phyloP scores from a whole-genome alignment of 495 filamentous ascomycete species.

The Penicillium fimorum region DNA sequence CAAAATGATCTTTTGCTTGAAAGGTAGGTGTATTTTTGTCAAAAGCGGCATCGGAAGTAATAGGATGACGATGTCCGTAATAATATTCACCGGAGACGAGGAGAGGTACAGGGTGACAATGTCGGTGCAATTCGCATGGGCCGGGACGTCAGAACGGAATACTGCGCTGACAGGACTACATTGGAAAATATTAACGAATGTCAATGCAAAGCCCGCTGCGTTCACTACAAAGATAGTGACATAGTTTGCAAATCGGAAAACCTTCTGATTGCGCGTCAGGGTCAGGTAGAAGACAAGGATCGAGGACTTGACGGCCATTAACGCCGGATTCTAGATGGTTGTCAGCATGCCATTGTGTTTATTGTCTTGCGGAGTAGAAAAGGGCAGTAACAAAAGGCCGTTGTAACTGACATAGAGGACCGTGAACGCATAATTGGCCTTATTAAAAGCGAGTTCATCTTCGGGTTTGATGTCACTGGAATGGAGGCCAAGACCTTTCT shows the following conservation, averaged over 20 bases:
- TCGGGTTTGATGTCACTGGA: conserved; percentile 56
- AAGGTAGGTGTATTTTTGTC: conserved; percentile 78
- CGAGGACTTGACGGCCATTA: conserved; percentile 77
- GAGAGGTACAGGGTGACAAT: conserved; percentile 81
- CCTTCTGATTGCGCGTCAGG: conserved; percentile 69
- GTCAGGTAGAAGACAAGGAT: conserved; percentile 86
- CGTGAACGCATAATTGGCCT: conserved; percentile 77
- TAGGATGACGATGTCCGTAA: conserved; percentile 79
- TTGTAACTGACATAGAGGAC: conserved; percentile 68
- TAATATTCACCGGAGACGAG: conserved; percentile 78
- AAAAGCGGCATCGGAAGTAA: conserved; percentile 85
- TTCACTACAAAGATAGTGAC: conserved; percentile 72
- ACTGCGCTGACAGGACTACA: conserved; percentile 71
- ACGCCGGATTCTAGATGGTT: conserved; percentile 71
- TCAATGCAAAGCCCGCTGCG: conserved; percentile 71
- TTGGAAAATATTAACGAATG: conserved; percentile 85
- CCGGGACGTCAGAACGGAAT: conserved; percentile 48
- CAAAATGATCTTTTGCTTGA: conserved; percentile 79
- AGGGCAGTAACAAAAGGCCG: neutral
- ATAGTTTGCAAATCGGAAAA: conserved; percentile 70
- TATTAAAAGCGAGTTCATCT: conserved; percentile 53
- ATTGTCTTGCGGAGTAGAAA: neutral
- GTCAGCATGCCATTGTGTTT: conserved; percentile 1
- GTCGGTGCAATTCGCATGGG: conserved; percentile 59
- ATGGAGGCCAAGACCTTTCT: conserved; percentile 74